Base-by-base conservation (phyloP, 352 stramenopile genomes). In the Peronosclerospora sorghi region DNA sequence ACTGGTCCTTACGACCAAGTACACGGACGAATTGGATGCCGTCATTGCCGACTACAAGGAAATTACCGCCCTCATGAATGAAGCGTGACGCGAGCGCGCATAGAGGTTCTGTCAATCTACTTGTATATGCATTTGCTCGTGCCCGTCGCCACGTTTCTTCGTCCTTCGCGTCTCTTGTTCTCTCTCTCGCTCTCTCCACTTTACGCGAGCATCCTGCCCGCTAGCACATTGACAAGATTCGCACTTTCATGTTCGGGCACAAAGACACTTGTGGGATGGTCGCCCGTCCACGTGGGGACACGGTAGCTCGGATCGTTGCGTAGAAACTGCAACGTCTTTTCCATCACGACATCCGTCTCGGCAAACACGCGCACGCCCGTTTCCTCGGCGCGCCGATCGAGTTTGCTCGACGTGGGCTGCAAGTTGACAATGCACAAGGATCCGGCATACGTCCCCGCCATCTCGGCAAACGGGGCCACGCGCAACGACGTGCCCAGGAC, bases 381-480 rank as follows among this genome's bases (percentile, higher is more conserved):
- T 34, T 61, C 42, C 40, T 86, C 72, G 2, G 77, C 77, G 14
- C 72, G 63, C 20, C 63, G 61, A 56, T 90, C 77, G 13, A 90
- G 59, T 51, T 86, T 86, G 23, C 62, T 53, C 12, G 75, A 79
- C 6, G 77, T 90, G 0, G 67, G 49, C 47, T 81, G 68, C 34
- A 90, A 52, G 41, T 90, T 90, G 8, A 90, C 74, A 42, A 90
- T 84, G 36, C 68, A 67, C 28, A 90, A 51, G 9, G 72, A 70
- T 18, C 78, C 71, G 21, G 72, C 74, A 54, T 76, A 90, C 24
- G 79, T 70, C 9, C 77, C 74, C 5, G 77, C 77, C 74, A 90
- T 90, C 41, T 85, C 77, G 3, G 66, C 81, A 34, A 90, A 90
- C 7, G 77, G 77, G 41, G 86, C 77, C 9, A 90, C 77, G 8